Percentiles rank a stretch among this genome's conserved stretches.
Evolutionary conservation across 2,329 filamentous ascomycete species (phyloP).

Genomic region (Fusarium xylarioides): DNA sequence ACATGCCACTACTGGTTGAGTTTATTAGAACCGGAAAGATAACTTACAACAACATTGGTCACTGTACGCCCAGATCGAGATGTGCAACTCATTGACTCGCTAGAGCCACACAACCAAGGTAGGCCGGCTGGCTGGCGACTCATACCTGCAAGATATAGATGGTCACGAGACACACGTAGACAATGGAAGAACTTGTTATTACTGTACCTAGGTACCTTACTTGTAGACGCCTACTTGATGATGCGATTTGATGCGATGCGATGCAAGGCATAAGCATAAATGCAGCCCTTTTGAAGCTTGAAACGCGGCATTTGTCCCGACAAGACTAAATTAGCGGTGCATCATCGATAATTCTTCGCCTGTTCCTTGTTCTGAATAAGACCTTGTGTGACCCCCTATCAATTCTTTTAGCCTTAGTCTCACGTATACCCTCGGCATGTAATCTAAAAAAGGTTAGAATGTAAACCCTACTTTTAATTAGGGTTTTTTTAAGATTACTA

Average conservation of each 20-base stretch:
- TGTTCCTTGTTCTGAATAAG: conserved; percentile 20
- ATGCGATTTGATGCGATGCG: background rate
- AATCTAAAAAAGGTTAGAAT: no score
- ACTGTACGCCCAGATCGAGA: background rate
- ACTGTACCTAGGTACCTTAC: background rate
- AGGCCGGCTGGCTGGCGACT: background rate
- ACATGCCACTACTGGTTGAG: background rate
- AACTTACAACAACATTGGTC: background rate
- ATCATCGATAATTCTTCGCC: conserved; percentile 25
- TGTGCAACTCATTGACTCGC: conserved; percentile 1
- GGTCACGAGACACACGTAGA: no score
- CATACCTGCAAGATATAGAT: no score
- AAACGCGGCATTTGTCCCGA: conserved; percentile 9
- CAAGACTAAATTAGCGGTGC: conserved; percentile 15
- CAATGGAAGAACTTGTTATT: background rate
- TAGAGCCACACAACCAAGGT: background rate
- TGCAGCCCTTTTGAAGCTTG: background rate
- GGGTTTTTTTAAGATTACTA: no score
- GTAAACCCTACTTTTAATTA: no score
- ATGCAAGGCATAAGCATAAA: conserved; percentile 1
- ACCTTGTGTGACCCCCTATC: background rate
- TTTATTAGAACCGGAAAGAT: background rate
- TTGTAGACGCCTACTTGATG: background rate
- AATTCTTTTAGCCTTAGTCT: background rate
- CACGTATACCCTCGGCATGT: no score